Percentiles rank a stretch among this genome's conserved stretches.
phyloP scores from a whole-genome alignment of 2,329 filamentous ascomycete genomes.

The Spiromastix sp. region DNA sequence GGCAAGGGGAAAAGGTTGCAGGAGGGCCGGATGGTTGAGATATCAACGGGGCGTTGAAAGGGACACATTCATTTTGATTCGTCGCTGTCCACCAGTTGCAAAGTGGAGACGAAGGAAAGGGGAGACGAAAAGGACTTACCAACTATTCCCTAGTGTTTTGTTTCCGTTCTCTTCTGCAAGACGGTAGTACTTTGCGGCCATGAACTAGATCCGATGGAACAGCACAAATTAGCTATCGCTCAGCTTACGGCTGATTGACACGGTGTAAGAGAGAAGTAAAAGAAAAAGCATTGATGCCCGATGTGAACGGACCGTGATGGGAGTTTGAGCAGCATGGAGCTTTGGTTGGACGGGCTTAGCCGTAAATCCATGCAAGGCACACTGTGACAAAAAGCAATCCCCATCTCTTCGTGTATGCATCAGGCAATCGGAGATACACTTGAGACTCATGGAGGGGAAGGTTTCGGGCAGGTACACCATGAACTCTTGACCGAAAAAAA shows the following conservation, averaged over 20 bases:
- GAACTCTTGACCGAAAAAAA: neutral
- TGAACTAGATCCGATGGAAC: constrained; percentile 20
- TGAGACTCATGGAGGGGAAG: too few species aligned
- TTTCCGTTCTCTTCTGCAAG: constrained; percentile 78
- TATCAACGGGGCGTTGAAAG: too few species aligned
- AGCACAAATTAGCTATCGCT: constrained; percentile 4
- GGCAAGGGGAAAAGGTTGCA: too few species aligned
- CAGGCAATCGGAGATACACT: too few species aligned
- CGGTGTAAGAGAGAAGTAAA: constrained; percentile 12
- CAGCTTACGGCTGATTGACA: too few species aligned
- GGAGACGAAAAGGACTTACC: constrained; percentile 48
- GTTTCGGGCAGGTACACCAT: too few species aligned
- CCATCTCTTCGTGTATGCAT: too few species aligned
- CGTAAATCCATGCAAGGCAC: constrained; percentile 6
- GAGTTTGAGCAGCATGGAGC: too few species aligned
- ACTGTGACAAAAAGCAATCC: too few species aligned
- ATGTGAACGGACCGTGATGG: constrained; percentile 17
- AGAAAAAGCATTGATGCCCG: constrained; percentile 25
- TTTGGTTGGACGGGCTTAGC: constrained; percentile 4
- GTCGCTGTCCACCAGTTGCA: too few species aligned
- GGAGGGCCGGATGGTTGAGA: too few species aligned
- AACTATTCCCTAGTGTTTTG: constrained; percentile 87
- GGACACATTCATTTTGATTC: too few species aligned
- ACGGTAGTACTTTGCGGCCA: constrained; percentile 81
- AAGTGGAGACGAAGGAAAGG: constrained; percentile 3